Evolutionary conservation across 2,329 filamentous ascomycete genomes (phyloP).

Genomic region (Cryphonectria carpinicola): DNA sequence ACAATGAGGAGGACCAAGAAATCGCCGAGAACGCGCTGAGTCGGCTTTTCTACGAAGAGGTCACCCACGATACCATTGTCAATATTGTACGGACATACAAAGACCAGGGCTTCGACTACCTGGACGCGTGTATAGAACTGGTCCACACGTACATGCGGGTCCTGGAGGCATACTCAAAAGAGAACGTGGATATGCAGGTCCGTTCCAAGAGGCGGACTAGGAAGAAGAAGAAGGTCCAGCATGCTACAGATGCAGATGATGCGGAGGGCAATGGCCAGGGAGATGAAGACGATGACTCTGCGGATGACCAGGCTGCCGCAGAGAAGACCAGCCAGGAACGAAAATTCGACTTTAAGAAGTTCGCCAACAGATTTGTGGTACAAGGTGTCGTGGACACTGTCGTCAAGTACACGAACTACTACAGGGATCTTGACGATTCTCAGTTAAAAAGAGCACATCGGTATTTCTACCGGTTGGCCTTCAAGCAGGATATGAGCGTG

Average conservation of each 20-base stretch:
- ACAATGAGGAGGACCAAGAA: constrained; percentile 90
- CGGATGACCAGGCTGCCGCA: constrained; percentile 71
- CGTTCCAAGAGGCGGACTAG: constrained; percentile 76
- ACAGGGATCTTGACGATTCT: constrained; percentile 74
- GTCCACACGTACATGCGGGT: constrained; percentile 90
- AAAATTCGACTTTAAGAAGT: constrained; percentile 91
- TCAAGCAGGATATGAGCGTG: constrained; percentile 90
- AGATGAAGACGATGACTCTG: constrained; percentile 70
- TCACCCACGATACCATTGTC: constrained; percentile 86
- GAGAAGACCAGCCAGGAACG: constrained; percentile 77
- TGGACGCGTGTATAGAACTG: constrained; percentile 90
- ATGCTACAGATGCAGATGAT: constrained; percentile 38
- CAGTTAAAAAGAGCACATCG: constrained; percentile 92
- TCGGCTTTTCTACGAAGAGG: constrained; percentile 97
- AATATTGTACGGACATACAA: constrained; percentile 85
- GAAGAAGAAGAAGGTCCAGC: constrained; percentile 66
- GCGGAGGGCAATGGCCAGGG: constrained; percentile 52
- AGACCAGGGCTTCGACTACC: constrained; percentile 89
- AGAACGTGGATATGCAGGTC: constrained; percentile 92
- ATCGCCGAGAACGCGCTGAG: constrained; percentile 97
- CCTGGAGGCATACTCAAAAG: constrained; percentile 90
- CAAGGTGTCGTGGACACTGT: constrained; percentile 91
- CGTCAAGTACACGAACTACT: constrained; percentile 76
- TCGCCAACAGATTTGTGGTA: constrained; percentile 77
- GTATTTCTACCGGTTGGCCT: constrained; percentile 91